Base-by-base conservation (phyloP, 371 early-diverging fungal species). In the Mortierella sp. region DNA sequence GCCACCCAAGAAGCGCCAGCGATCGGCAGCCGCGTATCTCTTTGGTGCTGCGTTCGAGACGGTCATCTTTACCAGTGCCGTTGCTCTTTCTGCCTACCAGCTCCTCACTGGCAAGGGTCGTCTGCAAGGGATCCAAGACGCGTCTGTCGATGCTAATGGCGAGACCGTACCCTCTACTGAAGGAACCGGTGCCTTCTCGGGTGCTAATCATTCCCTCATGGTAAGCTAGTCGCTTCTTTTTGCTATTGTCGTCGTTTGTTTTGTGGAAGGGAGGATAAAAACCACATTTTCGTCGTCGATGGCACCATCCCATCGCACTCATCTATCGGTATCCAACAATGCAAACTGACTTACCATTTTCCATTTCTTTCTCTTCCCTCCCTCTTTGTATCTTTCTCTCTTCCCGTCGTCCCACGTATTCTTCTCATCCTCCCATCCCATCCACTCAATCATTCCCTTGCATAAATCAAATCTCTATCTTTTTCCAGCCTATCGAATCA, bases 41-140 rank as follows among this genome's bases (percentile, higher is more conserved):
- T 55, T 87, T n/a, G 84, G 82, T n/a, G 87, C 81, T 49, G 87
- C 84, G 1, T 65, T 87, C 55, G 87, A 87, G 51, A 83, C 87
- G 12, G 84, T 87, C n/a, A 83, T 87, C 72, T 81, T 83, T 68
- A 87, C 87, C 4, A 77, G 87, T 68, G 87, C 87, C 2, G 81
- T 87, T 27, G 87, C 87, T 11, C 68, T 87, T 32, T 80, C 87
- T 32, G 87, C 87, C 41, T 87, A 87, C 60, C 77, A 87, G 41
- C 51, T 87, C 27, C 72, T 83, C 44, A 87, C 83, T 8, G 87
- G 87, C 48, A 80, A 76, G 51, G 87, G 87, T 7, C 74, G 72
- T 29, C 79, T 75, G 32, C 73, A 63, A 12, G 71, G 68, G 18
- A 12, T 29, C 32, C 63, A 63, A 49, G 76, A 68, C 16, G 51